Conservation (phyloP, 202 grass and related monocot genomes). For the Hordeum pubiflorum region DNA sequence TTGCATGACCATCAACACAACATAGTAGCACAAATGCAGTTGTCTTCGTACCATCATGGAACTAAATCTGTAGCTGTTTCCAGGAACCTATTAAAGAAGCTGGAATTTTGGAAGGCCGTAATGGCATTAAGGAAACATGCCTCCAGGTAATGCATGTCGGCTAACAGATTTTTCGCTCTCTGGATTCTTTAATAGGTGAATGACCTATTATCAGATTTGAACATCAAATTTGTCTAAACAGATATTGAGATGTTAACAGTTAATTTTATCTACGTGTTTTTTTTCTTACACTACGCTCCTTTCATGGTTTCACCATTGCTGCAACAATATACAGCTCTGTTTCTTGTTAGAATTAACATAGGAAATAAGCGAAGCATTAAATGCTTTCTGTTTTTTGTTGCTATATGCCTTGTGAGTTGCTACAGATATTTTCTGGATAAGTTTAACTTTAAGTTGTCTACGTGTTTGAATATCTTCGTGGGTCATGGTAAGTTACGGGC, state of each 20-base stretch:
- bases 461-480: not conserved
- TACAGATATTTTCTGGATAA: not conserved
- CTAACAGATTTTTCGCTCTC: slow-evolving; percentile 1
- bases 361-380: not conserved
- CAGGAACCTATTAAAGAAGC: slow-evolving; percentile 99
- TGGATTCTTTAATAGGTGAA: slow-evolving; percentile 9
- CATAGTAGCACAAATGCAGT: slow-evolving; percentile 23
- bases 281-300: not conserved
- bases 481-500: not conserved
- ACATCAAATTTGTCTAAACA: not conserved
- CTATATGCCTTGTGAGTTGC: not conserved
- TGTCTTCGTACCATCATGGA: slow-evolving; percentile 2
- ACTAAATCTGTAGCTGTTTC: slow-evolving; percentile 20
- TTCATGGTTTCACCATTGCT: not conserved
- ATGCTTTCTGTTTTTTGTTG: not conserved
- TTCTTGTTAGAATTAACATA: not conserved
- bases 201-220: slow-evolving; percentile 8
- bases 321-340: not conserved
- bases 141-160: slow-evolving; percentile 61
- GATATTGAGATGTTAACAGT: not conserved
- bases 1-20: slow-evolving; percentile 21
- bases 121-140: slow-evolving; percentile 98
- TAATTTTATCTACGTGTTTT: not conserved
- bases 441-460: not conserved
- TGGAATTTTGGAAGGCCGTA: slow-evolving; percentile 98